These are phyloP conservation scores for Tolypocladium pustulatum DNA, from an alignment of 2,329 filamentous ascomycete genomes.

Conservation along the genomic window DNA sequence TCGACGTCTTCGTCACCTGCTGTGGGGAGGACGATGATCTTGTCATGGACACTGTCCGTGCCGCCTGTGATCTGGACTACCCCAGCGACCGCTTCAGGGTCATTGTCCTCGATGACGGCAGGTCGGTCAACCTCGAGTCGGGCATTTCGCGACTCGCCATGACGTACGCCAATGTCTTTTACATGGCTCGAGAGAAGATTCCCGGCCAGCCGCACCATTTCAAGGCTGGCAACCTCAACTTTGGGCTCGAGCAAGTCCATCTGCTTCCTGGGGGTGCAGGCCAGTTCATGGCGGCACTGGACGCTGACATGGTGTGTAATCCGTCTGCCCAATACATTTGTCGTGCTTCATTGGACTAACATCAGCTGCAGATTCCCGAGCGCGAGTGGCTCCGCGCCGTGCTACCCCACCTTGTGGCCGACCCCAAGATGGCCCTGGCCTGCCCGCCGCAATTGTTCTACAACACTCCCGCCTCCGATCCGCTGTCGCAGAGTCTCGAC, in stretches of 20 bases:
- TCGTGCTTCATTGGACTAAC: neutral
- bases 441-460: conserved; percentile 54
- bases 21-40: conserved; percentile 47
- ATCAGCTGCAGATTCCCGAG: conserved; percentile 42
- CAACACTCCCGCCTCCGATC: conserved; percentile 48
- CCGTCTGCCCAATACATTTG: rapidly evolving
- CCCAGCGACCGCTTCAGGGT: conserved; percentile 41
- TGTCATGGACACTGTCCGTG: conserved; percentile 46
- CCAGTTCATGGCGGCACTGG: conserved; percentile 51
- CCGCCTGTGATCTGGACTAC: conserved; percentile 44
- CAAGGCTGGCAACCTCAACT: conserved; percentile 56
- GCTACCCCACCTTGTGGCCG: conserved; percentile 47
- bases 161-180: conserved; percentile 38
- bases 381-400: conserved; percentile 47
- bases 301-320: conserved; percentile 49
- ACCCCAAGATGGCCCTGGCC: conserved; percentile 46
- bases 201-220: conserved; percentile 43
- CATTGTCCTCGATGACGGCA: conserved; percentile 44
- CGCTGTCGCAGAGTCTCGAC: conserved; percentile 46
- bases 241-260: conserved; percentile 40
- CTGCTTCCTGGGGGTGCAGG: conserved; percentile 43
- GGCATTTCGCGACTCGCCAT: conserved; percentile 25
- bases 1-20: conserved; percentile 47
- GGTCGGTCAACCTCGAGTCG: conserved; percentile 29
- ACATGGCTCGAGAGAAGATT: conserved; percentile 39